These are phyloP conservation scores for Plenodomus lindquistii DNA, from an alignment of 2,329 filamentous ascomycete species.

Conservation along the genomic window DNA sequence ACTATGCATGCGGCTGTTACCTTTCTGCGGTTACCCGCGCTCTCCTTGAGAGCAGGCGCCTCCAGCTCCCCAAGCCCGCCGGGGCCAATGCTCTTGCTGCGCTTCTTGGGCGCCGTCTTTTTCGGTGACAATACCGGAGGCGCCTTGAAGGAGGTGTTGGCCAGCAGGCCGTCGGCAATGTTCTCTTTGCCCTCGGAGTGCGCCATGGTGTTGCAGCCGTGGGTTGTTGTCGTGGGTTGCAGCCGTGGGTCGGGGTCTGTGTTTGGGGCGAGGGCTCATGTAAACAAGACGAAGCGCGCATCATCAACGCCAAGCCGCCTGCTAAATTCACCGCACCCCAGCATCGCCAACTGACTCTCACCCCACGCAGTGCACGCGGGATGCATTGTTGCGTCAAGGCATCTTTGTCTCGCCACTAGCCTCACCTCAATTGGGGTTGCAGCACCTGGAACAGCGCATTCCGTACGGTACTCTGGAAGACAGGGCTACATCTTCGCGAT, in stretches of 20 bases:
- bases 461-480: neutral
- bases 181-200: constrained; percentile 72
- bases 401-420: too few species aligned
- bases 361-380: too few species aligned
- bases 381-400: too few species aligned
- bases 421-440: too few species aligned
- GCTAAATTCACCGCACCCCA: neutral
- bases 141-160: constrained; percentile 30
- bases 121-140: constrained; percentile 13
- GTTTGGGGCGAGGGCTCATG: constrained; percentile 7
- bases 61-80: constrained; percentile 89
- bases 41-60: constrained; percentile 73
- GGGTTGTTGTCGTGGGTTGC: neutral
- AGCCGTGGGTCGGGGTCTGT: constrained; percentile 7
- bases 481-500: too few species aligned
- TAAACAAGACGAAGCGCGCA: constrained; percentile 15
- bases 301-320: constrained; percentile 1
- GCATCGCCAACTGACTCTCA: too few species aligned
- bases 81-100: constrained; percentile 95
- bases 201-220: constrained; percentile 32
- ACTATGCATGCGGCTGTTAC: too few species aligned
- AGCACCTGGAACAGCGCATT: too few species aligned
- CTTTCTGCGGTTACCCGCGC: constrained; percentile 76
- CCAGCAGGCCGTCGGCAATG: constrained; percentile 48
- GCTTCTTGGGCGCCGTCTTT: constrained; percentile 50